phyloP scores from a whole-genome alignment of 495 filamentous ascomycete genomes.

The Penicillium cosmopolitanum region DNA sequence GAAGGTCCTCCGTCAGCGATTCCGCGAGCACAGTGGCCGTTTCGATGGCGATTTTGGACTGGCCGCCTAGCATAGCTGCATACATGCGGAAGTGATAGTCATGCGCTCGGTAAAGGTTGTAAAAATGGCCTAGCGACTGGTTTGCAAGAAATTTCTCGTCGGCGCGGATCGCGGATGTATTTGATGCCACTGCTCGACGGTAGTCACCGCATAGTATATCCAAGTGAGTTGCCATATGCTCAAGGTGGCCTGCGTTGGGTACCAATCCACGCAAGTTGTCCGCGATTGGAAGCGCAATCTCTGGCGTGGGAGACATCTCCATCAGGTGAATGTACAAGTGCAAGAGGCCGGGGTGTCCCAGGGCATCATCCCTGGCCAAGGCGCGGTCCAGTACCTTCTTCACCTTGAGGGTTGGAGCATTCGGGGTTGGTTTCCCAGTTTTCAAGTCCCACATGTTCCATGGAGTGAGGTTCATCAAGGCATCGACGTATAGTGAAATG shows the following conservation, averaged over 20 bases:
- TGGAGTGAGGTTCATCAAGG: conserved; percentile 70
- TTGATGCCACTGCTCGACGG: conserved; percentile 60
- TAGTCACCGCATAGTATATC: conserved; percentile 72
- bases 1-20: conserved; percentile 60
- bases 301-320: conserved; percentile 70
- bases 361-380: conserved; percentile 45
- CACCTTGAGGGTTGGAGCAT: conserved; percentile 59
- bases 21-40: conserved; percentile 54
- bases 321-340: conserved; percentile 75
- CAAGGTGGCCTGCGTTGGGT: conserved; percentile 70
- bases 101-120: conserved; percentile 68
- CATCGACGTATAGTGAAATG: conserved; percentile 63
- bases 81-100: conserved; percentile 71
- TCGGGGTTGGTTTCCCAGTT: conserved; percentile 57
- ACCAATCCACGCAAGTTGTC: conserved; percentile 64
- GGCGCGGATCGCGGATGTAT: conserved; percentile 63
- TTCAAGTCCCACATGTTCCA: conserved; percentile 68
- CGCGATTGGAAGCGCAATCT: conserved; percentile 57
- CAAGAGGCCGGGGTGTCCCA: conserved; percentile 62
- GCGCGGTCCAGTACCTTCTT: conserved; percentile 58
- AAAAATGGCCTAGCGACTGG: conserved; percentile 61
- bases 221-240: conserved; percentile 73
- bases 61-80: conserved; percentile 70
- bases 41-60: conserved; percentile 58
- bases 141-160: conserved; percentile 61